phyloP scores from a whole-genome alignment of 371 early-diverging fungal species.

The Saksenaea oblongispora region DNA sequence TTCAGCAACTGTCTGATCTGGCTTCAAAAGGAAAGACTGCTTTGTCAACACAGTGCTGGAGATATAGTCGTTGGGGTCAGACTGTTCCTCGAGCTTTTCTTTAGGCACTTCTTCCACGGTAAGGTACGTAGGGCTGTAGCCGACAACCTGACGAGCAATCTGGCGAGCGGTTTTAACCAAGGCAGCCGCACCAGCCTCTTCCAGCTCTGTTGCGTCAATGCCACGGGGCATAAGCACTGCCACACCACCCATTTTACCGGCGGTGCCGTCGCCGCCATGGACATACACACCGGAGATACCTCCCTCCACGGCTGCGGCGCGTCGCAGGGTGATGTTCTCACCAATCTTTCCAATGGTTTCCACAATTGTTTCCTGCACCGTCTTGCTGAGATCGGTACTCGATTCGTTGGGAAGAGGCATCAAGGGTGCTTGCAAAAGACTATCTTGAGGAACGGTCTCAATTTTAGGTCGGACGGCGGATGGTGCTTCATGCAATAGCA shows the following conservation, averaged over 20 bases:
- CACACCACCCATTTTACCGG: slow-evolving; percentile 73
- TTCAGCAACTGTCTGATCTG: slow-evolving; percentile 62
- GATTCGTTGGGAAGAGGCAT: slow-evolving; percentile 56
- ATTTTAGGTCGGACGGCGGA: slow-evolving; percentile 23
- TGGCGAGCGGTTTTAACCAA: slow-evolving; percentile 62
- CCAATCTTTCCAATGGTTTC: slow-evolving; percentile 84
- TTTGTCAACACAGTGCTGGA: slow-evolving; percentile 65
- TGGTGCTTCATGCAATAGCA: slow-evolving; percentile 46
- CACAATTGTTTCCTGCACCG: slow-evolving; percentile 66
- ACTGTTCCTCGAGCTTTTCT: slow-evolving; percentile 35
- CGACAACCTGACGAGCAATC: slow-evolving; percentile 80
- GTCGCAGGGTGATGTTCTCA: slow-evolving; percentile 84
- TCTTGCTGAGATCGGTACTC: slow-evolving; percentile 31
- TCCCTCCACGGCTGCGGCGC: slow-evolving; percentile 56
- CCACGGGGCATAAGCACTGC: slow-evolving; percentile 56
- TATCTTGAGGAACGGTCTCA: slow-evolving; percentile 41
- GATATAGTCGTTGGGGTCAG: slow-evolving; percentile 47
- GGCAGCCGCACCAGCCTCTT: slow-evolving; percentile 29
- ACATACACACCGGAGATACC: slow-evolving; percentile 60
- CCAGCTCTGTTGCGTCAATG: slow-evolving; percentile 32
- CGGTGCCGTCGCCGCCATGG: slow-evolving; percentile 69
- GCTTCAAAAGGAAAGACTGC: slow-evolving; percentile 78
- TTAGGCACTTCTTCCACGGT: slow-evolving; percentile 51
- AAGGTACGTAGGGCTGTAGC: slow-evolving; percentile 65
- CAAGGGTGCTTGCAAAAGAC: slow-evolving; percentile 52